Conservation (phyloP, 179 eudicot species). For the Sideroxylon spinosum region DNA sequence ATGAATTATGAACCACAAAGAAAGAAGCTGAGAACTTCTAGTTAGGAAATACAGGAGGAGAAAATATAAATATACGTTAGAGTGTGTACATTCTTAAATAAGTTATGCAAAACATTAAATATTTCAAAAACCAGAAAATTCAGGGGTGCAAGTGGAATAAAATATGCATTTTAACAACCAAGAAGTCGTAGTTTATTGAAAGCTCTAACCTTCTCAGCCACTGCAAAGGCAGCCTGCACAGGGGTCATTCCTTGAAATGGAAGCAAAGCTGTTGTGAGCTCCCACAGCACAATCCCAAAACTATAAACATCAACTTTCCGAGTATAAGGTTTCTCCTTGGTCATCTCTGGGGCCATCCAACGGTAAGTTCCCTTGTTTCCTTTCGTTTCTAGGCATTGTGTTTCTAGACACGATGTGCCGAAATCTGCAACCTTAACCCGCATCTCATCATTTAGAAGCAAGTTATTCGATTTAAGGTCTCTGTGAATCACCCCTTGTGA, state of each 20-base stretch:
- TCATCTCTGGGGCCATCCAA: conserved; percentile 98
- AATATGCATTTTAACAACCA: not conserved
- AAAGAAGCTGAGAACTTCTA: not conserved
- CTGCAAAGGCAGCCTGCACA: conserved; percentile 92
- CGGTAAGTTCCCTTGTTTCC: conserved; percentile 91
- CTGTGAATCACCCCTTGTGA: conserved; percentile 92
- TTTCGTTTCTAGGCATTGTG: conserved; percentile 61
- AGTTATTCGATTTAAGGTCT: conserved; percentile 80
- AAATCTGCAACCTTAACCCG: conserved; percentile 89
- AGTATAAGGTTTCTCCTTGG: conserved; percentile 69
- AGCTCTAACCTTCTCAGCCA: conserved; percentile 64
- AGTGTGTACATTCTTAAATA: not conserved
- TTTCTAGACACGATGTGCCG: conserved; percentile 81
- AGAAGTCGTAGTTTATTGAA: not conserved
- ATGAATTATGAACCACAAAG: not conserved
- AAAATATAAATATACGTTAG: not conserved
- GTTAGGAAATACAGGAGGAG: not conserved
- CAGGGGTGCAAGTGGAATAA: not conserved
- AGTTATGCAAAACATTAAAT: not conserved
- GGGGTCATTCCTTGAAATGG: conserved; percentile 97
- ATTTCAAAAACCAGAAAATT: not conserved
- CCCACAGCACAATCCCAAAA: conserved; percentile 92
- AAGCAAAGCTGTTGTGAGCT: conserved; percentile 83
- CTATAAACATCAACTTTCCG: conserved; percentile 86
- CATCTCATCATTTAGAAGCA: conserved; percentile 85